Base-by-base conservation (phyloP, 805 yeast species). In the Yamadazyma nakazawae region DNA sequence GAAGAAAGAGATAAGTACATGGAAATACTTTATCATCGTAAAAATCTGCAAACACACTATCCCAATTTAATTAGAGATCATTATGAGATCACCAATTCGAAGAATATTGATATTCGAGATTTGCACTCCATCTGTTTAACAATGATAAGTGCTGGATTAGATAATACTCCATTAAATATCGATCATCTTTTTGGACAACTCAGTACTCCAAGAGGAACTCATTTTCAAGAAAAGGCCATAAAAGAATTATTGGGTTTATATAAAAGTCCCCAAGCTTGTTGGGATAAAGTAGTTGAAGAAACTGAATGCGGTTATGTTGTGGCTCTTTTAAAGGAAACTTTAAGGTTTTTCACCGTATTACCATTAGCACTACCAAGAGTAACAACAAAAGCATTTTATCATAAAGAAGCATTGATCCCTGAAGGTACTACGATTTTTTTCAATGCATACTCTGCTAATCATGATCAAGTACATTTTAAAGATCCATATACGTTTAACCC, bases 131-230 rank as follows among this genome's bases (percentile, higher is more conserved):
- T 83, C 5, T 85, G 91, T 57, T 66, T 85, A 35, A 82, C 91
- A 0, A 80, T 85, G 84, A 83, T 85, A 0, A 82, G 89, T 54
- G 94, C 91, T 8, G 94, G 94, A 0, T 64, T 85, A 19, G 92
- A 85, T 58, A 85, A 86, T 51, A 78, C 84, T 0, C 83, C 89
- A 0, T 68, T 84, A 28, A 84, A 80, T 40, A 67, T 85, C 42
- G 76, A 78, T 50, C 81, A 84, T 50, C 70, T 83, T 8, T 57
- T 84, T 53, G 85, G 85, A 0, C 85, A 81, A 34, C 63, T 85
- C 36, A 73, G 54, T 6, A 40, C 31, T 19, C 52, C 55, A 7
- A 48, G 56, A 25, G 78, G 78, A 0, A 53, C 59, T 0, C 49
- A 44, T 0, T 54, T 80, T 10, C 85, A 81, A 56, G 54, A 66